Conservation (phyloP, 1,284 basidiomycete species). For the Ceratobasidium sp. region DNA sequence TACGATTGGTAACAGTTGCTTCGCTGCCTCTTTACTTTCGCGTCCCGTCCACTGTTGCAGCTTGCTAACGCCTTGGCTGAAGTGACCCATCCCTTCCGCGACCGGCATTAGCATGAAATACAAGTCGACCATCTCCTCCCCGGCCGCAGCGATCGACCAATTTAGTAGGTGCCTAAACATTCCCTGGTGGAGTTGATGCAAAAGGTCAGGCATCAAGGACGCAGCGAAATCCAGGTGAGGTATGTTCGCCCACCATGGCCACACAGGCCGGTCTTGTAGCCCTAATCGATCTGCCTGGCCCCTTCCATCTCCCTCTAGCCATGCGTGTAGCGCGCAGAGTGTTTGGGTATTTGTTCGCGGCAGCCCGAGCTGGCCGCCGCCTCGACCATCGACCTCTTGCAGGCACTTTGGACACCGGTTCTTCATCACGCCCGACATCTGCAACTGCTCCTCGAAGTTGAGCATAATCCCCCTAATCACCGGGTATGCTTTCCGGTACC, state of each 20-base stretch:
- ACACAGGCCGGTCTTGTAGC: no score
- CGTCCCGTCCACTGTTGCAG: constrained; percentile 48
- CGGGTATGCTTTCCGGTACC: background rate
- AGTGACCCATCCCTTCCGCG: background rate
- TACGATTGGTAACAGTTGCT: background rate
- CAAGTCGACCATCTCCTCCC: constrained; percentile 31
- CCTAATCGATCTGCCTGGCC: background rate
- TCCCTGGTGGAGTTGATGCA: background rate
- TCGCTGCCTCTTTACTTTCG: constrained; percentile 49
- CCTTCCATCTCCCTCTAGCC: background rate
- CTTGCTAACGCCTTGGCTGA: constrained; percentile 5
- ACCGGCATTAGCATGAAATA: constrained; percentile 14
- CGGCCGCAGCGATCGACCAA: constrained; percentile 46
- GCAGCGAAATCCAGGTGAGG: constrained; percentile 51
- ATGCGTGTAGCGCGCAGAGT: background rate
- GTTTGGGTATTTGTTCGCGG: background rate
- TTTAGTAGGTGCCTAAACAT: constrained; percentile 49
- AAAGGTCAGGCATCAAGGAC: background rate
- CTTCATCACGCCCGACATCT: background rate
- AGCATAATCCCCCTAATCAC: background rate
- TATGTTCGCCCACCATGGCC: constrained; percentile 52
- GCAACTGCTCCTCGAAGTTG: constrained; percentile 17
- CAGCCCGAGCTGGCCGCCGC: background rate
- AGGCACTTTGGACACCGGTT: constrained; percentile 7
- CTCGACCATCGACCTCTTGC: background rate